A percentile compares a stretch with the other conserved stretches of the same genome.
Conservation (phyloP, 2,329 filamentous ascomycete genomes). For the Hypoxylon sp. region DNA sequence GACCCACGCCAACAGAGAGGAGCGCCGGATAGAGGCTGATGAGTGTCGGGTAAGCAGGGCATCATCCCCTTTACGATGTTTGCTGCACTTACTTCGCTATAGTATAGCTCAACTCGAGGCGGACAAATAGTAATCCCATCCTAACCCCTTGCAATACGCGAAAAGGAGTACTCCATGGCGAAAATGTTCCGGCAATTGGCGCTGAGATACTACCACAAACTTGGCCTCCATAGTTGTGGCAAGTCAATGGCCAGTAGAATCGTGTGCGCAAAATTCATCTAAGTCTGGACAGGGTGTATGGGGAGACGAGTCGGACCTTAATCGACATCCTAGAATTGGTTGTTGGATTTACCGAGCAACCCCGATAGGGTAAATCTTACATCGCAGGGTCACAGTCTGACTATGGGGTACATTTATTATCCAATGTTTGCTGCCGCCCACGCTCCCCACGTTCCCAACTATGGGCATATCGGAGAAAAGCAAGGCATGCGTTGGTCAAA, state of each 20-base stretch:
- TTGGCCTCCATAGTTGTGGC: constrained; percentile 21
- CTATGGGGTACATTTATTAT: constrained; percentile 36
- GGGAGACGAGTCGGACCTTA: constrained; percentile 37
- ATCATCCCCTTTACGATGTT: constrained; percentile 15
- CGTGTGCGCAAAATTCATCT: constrained; percentile 26
- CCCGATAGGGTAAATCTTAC: constrained; percentile 40
- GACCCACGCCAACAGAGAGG: constrained; percentile 12
- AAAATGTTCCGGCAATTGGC: constrained; percentile 37
- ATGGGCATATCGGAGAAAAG: constrained; percentile 44
- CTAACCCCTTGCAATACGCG: constrained; percentile 21
- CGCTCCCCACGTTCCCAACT: constrained; percentile 39
- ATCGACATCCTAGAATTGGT: constrained; percentile 30
- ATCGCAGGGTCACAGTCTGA: constrained; percentile 44
- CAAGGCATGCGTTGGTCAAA: constrained; percentile 38
- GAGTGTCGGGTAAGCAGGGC: constrained; percentile 21
- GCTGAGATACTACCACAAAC: constrained; percentile 21
- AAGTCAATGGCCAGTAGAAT: constrained; percentile 39
- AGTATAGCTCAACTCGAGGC: constrained; percentile 14
- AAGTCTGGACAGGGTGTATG: constrained; percentile 20
- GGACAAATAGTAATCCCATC: constrained; percentile 8
- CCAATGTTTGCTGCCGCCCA: constrained; percentile 36
- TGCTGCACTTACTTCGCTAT: constrained; percentile 12
- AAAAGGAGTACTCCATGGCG: constrained; percentile 24
- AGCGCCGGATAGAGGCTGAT: constrained; percentile 4
- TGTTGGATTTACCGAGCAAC: constrained; percentile 37